Percentiles rank a stretch among this genome's conserved stretches.
phyloP scores from a whole-genome alignment of 768 basidiomycete species.

The Tylopilus plumbeoviolaceoides region DNA sequence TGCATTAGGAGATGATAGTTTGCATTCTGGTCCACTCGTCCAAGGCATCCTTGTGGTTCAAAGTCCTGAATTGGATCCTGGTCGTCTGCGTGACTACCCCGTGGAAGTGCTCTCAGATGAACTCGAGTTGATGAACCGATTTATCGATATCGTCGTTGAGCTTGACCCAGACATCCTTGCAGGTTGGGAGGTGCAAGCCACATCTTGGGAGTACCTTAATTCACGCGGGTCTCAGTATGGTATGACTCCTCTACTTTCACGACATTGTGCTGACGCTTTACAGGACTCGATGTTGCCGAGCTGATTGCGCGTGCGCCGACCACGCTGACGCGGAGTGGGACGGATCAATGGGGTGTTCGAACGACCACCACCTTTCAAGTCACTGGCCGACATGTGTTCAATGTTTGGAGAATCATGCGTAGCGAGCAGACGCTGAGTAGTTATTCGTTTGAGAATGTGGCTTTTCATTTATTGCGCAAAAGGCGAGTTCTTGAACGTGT shows the following conservation, averaged over 20 bases:
- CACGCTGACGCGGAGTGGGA: constrained; percentile 29
- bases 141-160: constrained; percentile 68
- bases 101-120: constrained; percentile 62
- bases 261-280: neutral
- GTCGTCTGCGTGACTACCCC: constrained; percentile 40
- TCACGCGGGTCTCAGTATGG: constrained; percentile 60
- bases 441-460: constrained; percentile 90
- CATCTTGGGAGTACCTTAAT: constrained; percentile 88
- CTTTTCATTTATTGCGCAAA: constrained; percentile 70
- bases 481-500: constrained; percentile 45
- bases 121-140: constrained; percentile 72
- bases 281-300: constrained; percentile 71
- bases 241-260: constrained; percentile 21
- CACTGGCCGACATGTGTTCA: constrained; percentile 85
- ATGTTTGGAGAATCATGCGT: constrained; percentile 90
- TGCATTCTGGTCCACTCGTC: constrained; percentile 25
- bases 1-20: constrained; percentile 50
- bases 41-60: constrained; percentile 56
- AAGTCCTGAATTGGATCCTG: constrained; percentile 34
- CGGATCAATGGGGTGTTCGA: constrained; percentile 65
- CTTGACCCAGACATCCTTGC: constrained; percentile 89
- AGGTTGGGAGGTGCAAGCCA: constrained; percentile 88
- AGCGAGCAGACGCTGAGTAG: constrained; percentile 71
- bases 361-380: constrained; percentile 83
- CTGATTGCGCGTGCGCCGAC: constrained; percentile 72